Conservation (phyloP, 164 flowering plant species). For the Euptelea pleiosperma region DNA sequence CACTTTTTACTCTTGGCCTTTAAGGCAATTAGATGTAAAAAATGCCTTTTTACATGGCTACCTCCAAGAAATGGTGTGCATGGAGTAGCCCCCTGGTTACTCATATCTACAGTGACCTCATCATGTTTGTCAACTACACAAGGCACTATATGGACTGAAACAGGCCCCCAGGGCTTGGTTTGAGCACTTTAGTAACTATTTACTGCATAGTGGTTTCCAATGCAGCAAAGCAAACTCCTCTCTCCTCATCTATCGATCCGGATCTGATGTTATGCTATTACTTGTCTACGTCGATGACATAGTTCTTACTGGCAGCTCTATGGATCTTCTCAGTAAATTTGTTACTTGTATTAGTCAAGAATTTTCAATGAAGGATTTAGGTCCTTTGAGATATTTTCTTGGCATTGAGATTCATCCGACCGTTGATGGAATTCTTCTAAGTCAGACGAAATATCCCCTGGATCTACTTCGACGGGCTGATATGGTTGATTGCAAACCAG, state of each 20-base stretch:
- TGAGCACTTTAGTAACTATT: neutral
- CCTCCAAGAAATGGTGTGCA: neutral
- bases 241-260: neutral
- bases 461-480: neutral
- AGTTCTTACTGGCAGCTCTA: neutral
- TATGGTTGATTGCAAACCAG: too few relatives aligned
- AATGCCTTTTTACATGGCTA: neutral
- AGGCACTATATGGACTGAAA: neutral
- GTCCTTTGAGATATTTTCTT: too few relatives aligned
- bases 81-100: neutral
- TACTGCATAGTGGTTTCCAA: neutral
- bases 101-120: neutral
- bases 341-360: neutral
- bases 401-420: neutral
- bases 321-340: neutral
- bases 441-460: neutral
- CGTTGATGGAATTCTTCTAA: neutral
- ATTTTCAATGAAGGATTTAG: neutral
- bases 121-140: neutral
- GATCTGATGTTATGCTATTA: neutral
- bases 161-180: neutral
- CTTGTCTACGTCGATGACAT: too few relatives aligned
- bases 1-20: neutral
- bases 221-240: neutral
- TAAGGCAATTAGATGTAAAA: neutral